Base-by-base conservation (phyloP, 2,329 filamentous ascomycete species). In the Neobulgaria alba region DNA sequence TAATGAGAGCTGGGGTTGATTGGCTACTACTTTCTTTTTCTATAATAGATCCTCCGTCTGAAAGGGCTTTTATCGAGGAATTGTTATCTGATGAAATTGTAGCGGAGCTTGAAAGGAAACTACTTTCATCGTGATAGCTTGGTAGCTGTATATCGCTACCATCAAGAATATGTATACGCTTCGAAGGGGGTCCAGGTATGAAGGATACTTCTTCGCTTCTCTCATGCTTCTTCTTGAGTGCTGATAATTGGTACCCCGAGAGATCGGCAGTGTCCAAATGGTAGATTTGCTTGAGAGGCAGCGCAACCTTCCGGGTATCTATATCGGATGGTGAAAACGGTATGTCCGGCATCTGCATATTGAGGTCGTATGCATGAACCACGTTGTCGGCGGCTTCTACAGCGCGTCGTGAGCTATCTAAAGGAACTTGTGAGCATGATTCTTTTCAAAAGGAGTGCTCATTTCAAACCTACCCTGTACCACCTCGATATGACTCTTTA, bases 321-420 rank as follows among this genome's bases (percentile, higher is more conserved):
- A 32, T 19, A 12, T 50, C 48, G 18, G 45, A 48, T 4, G 50
- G 45, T 4, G 51, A 48, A 10, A 60, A 60, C 5, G 73, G 75
- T 10, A 72, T 76, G 47, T 81, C 76, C n/a, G 81, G 80, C 31
- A 85, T 71, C 51, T 81, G 75, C 77, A 85, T 82, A 54, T 85
- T 80, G 61, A 85, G 73, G 54, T 85, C 81, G 52, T 84, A 84
- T 10, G 81, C 81, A 59, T 85, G 79, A 8, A 85, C 80, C 14
- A 85, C 79, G 51, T 85, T 85, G 57, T 85, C 81, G 5, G 81
- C 81, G 15, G 81, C 81, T 59, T 85, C 81, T 3, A 85, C 77
- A 2, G 81, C 81, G 45, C 81, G 69, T 55, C 79, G 72, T 40
- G 81, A 82, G 57, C 79, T 84, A 55, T 85, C 81, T 77, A 48